Evolutionary conservation across 2,329 filamentous ascomycete genomes (phyloP), one percentile per base, ranked within the genome.

Genomic region (Ustulina deusta): DNA sequence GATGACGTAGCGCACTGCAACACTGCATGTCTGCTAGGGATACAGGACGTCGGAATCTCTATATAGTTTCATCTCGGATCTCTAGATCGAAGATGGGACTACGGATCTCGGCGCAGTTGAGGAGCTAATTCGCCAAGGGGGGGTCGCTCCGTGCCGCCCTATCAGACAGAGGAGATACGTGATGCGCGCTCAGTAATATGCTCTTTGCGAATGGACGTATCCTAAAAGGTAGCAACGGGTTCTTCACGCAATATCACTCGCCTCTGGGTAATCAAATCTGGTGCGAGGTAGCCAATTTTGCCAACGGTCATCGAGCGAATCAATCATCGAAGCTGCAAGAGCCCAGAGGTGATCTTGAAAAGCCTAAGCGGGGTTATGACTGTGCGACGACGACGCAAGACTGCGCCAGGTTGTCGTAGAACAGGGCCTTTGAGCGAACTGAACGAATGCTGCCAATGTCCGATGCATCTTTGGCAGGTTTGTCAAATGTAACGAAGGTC

Each of bases 401-500:
- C 38, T 36, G 62, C 61, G 51, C 57, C 42, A 61, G 51, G 51
- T 51, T 2, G 57, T 32, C 32, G 29, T 32, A 27, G 38, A 58
- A 56, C 32, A 27, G 51, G n/a, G 29, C 46, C 17, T 55, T 32
- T 60, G 64, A 49, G 51, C 49, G 40, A 57, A 32, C 25, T 40
- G 49, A 29, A 29, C 49, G 46, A 49, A 52, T 66, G 44, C 25
- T 52, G 38, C 60, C 51, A 25, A 55, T 44, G 59, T 69, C 38
- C 49, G 48, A 71, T 68, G 69, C 61, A 61, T 34, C 55, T 68
- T 63, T 71, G 69, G 55, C 69, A 69, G 63, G 61, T 63, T 34
- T 61, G 63, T 63, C 52, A 44, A 48, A 63, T 58, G 66, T 51
- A 69, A 66, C 56, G 40, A 67, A 40, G 29, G 57, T 20, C 42